phyloP scores from a whole-genome alignment of 345 rosid species.

The Pistacia atlantica region DNA sequence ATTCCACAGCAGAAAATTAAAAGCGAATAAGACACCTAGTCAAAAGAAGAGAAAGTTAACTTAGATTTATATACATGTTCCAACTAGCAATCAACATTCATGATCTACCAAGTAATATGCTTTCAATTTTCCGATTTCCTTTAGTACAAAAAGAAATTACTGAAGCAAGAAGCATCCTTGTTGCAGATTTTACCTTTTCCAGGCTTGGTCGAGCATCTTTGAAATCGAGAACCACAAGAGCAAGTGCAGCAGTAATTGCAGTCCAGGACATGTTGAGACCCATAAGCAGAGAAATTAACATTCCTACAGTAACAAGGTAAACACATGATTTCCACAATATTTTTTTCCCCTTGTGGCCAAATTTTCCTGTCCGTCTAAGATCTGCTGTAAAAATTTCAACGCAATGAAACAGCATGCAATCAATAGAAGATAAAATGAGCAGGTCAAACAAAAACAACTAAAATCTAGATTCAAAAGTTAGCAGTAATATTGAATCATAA shows the following conservation, averaged over 20 bases:
- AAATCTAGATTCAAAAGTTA: too few species aligned
- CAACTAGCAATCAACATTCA: not conserved
- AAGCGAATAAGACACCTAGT: conserved; percentile 81
- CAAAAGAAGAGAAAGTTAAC: conserved; percentile 5
- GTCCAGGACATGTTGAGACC: conserved; percentile 95
- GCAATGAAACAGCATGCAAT: too few species aligned
- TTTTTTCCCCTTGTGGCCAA: conserved; percentile 44
- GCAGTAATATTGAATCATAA: too few species aligned
- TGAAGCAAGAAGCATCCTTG: not conserved
- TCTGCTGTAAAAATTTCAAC: not conserved
- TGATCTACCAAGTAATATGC: not conserved
- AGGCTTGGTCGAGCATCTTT: conserved; percentile 77
- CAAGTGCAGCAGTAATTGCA: conserved; percentile 79
- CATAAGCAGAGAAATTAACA: conserved; percentile 64
- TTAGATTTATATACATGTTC: not conserved
- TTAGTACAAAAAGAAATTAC: not conserved
- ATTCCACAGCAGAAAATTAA: conserved; percentile 85
- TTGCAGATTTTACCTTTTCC: conserved; percentile 59
- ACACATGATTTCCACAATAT: conserved; percentile 62
- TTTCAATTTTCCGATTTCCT: not conserved
- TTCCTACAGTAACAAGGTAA: conserved; percentile 62
- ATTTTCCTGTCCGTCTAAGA: conserved; percentile 28
- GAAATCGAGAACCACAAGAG: conserved; percentile 83
- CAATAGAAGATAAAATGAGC: too few species aligned
- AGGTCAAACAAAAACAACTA: too few species aligned